A percentile compares a stretch with the other conserved stretches of the same genome.
These are phyloP conservation scores for Cyathus striatus DNA, from an alignment of 768 basidiomycete genomes.

Conservation along the genomic window DNA sequence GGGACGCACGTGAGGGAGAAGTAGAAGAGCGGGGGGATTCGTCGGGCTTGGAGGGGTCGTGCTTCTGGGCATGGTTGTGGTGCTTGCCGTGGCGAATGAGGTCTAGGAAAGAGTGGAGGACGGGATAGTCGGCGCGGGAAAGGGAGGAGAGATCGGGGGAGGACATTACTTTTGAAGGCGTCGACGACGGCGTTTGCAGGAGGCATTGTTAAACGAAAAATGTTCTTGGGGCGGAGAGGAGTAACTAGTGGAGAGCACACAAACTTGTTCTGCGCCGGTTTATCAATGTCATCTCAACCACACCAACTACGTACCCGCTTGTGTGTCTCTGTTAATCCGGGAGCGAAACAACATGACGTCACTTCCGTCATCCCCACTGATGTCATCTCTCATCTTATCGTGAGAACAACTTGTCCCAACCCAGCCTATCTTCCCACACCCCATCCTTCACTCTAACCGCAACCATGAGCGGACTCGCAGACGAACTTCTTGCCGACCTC, in stretches of 20 bases:
- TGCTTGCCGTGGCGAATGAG: constrained; percentile 82
- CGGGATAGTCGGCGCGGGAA: constrained; percentile 11
- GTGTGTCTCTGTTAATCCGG: too few species aligned
- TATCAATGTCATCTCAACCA: too few species aligned
- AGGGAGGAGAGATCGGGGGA: constrained; percentile 6
- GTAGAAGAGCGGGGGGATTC: constrained; percentile 4
- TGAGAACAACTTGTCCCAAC: neutral
- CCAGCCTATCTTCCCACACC: constrained; percentile 1
- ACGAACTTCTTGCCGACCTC: constrained; percentile 90
- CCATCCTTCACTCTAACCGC: neutral
- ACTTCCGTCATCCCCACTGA: neutral
- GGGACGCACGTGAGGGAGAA: constrained; percentile 14
- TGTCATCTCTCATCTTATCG: neutral
- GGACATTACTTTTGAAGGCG: constrained; percentile 74
- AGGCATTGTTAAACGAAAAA: constrained; percentile 44
- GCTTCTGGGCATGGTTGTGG: constrained; percentile 35
- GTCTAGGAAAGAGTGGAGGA: constrained; percentile 34
- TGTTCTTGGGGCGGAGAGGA: constrained; percentile 7
- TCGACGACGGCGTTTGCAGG: constrained; percentile 63
- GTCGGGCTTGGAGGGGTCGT: constrained; percentile 20
- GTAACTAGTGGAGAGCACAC: neutral
- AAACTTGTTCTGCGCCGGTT: too few species aligned
- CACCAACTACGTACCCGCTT: too few species aligned
- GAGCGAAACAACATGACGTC: constrained; percentile 2
- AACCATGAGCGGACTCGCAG: constrained; percentile 78